A percentile compares a stretch with the other conserved stretches of the same genome.
phyloP scores from a whole-genome alignment of 192 early-diverging fungal species.

The Cladochytrium replicatum region DNA sequence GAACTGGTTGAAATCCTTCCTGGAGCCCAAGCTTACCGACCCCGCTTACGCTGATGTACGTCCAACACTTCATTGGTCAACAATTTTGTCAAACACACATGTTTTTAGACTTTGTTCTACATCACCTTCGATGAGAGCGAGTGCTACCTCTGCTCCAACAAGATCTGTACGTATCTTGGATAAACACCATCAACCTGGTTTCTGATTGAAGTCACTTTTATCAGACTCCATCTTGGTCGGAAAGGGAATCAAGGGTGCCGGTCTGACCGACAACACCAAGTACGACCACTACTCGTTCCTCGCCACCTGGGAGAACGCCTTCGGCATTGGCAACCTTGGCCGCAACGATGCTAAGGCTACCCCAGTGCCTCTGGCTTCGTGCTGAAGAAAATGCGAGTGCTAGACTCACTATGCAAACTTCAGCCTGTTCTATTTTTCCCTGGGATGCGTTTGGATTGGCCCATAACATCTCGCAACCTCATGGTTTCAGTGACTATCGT shows the following conservation, averaged over 20 bases:
- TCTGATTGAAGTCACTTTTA: background rate
- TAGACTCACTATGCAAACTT: too few relatives aligned
- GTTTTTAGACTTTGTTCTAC: too few relatives aligned
- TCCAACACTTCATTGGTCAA: too few relatives aligned
- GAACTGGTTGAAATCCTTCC: slow-evolving; percentile 50
- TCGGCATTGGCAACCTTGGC: slow-evolving; percentile 50
- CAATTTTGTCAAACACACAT: too few relatives aligned
- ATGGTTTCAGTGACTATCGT: too few relatives aligned
- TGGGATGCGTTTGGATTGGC: too few relatives aligned
- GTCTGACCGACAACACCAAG: slow-evolving; percentile 36
- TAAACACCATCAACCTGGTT: slow-evolving; percentile 11
- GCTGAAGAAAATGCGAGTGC: too few relatives aligned
- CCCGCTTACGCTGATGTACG: too few relatives aligned
- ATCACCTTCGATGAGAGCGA: slow-evolving; percentile 30
- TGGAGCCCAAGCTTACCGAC: slow-evolving; percentile 35
- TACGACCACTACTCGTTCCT: slow-evolving; percentile 59
- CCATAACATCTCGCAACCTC: too few relatives aligned
- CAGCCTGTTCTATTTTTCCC: too few relatives aligned
- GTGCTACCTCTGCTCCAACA: slow-evolving; percentile 8
- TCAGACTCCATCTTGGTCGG: slow-evolving; percentile 13
- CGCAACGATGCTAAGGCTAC: slow-evolving; percentile 44
- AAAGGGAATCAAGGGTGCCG: slow-evolving; percentile 5
- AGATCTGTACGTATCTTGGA: slow-evolving; percentile 18
- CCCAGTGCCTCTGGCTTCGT: too few relatives aligned
- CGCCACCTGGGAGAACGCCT: slow-evolving; percentile 56